Evolutionary conservation across 495 filamentous ascomycete genomes (phyloP), one percentile per base, ranked within the genome.

Genomic region (Trichoderma orchidacearum): DNA sequence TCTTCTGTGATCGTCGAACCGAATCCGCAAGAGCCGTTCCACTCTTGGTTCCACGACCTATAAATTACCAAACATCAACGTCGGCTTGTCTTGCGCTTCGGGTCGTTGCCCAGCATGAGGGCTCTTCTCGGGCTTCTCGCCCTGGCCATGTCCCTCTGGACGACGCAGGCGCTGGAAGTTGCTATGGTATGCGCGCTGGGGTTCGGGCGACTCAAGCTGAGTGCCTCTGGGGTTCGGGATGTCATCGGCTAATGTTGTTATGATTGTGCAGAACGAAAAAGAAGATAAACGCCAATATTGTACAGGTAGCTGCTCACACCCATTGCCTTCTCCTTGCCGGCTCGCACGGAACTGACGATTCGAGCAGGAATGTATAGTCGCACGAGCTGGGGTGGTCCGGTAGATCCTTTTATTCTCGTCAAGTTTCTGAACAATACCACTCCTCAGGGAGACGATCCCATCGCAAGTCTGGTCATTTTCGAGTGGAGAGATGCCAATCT

Each of bases 341-440:
- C 51, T 17, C 2, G 17, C 17, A 30, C 2, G 30, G 51, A 30
- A 5, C 27, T 53, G 27, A 53, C 51, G 18, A 21, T 11, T 11
- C 2, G 13, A 1, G n/a, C 5, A 69, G 93, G 93, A 71, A 97
- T 99, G 93, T 99, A 97, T 72, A 91, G 85, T 68, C 84, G 79
- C 64, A 88, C 83, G 62, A 72, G 85, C 18, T 99, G 93, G 93
- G 89, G 90, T 59, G 93, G 93, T 62, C 81, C 79, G 30, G 77
- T 88, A 53, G 88, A 96, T 59, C 94, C 93, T 9, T 91, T 85
- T 72, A 95, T 99, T 68, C 75, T 85, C 58, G 80, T 86, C 60
- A 91, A 85, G 66, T 95, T 95, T 63, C 74, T 84, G 52, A 81
- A 85, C 62, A 69, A 76, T 25, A 67, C 78, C 54, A 75, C 75